These are phyloP conservation scores for Verticillium albo-atrum DNA, from an alignment of 2,329 filamentous ascomycete genomes.

Conservation along the genomic window DNA sequence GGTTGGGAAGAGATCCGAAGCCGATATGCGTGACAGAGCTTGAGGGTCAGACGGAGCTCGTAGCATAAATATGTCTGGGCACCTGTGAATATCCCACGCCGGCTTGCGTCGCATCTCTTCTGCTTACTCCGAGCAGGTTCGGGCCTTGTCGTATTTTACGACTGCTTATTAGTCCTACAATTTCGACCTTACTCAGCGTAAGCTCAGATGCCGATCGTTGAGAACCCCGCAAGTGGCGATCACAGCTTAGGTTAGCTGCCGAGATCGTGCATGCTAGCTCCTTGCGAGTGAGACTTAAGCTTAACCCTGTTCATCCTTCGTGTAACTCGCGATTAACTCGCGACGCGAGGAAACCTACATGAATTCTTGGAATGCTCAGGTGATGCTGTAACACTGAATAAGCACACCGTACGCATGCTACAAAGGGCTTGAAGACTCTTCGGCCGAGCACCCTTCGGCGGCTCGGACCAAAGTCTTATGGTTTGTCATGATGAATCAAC, in stretches of 20 bases:
- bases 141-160: neutral
- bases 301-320: neutral
- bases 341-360: neutral
- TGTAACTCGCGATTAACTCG: neutral
- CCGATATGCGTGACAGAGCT: neutral
- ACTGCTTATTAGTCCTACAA: neutral
- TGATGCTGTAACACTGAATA: neutral
- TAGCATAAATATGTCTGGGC: neutral
- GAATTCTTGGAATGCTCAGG: too few species aligned
- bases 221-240: neutral
- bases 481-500: too few species aligned
- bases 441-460: too few species aligned
- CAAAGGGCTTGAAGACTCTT: too few species aligned
- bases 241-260: too few species aligned
- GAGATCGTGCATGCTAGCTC: neutral
- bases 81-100: neutral
- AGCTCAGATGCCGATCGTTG: neutral
- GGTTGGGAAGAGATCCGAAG: neutral
- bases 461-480: too few species aligned
- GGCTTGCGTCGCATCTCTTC: neutral
- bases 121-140: neutral
- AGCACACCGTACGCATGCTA: too few species aligned
- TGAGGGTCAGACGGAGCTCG: neutral
- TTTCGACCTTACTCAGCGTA: neutral
- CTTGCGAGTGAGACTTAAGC: neutral